A percentile compares a stretch with the other conserved stretches of the same genome.
These are phyloP conservation scores for Phytophthora meadii DNA, from an alignment of 352 stramenopile genomes.

Conservation along the genomic window DNA sequence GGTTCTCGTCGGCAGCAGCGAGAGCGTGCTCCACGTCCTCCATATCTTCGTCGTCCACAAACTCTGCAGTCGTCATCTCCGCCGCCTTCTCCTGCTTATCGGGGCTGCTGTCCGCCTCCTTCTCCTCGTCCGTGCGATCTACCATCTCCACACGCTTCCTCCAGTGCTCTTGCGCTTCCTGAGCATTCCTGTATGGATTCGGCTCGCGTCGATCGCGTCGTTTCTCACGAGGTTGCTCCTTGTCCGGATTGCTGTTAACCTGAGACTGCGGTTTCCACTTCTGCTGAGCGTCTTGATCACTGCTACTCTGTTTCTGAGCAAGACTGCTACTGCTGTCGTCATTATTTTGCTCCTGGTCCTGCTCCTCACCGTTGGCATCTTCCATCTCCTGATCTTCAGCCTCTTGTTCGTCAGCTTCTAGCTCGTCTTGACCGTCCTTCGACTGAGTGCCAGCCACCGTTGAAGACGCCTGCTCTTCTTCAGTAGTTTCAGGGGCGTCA, in stretches of 20 bases:
- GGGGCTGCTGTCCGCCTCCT: conserved; percentile 40
- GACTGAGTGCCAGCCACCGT: conserved; percentile 79
- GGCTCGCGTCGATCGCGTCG: conserved; percentile 86
- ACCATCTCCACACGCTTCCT: conserved; percentile 95
- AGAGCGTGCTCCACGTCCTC: conserved; percentile 72
- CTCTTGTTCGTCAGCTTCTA: conserved; percentile 66
- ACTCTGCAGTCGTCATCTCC: conserved; percentile 68
- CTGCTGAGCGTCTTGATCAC: conserved; percentile 62
- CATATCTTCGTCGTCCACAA: conserved; percentile 71
- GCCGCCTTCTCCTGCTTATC: conserved; percentile 41
- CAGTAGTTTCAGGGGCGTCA: conserved; percentile 40
- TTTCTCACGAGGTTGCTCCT: conserved; percentile 70
- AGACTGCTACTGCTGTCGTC: conserved; percentile 68
- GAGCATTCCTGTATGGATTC: conserved; percentile 96
- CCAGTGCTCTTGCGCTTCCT: conserved; percentile 97
- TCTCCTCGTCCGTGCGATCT: conserved; percentile 58
- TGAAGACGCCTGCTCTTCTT: conserved; percentile 66
- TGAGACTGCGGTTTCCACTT: conserved; percentile 67
- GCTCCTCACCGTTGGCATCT: conserved; percentile 52
- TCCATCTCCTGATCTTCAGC: conserved; percentile 55
- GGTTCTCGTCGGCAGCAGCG: conserved; percentile 71
- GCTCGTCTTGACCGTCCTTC: conserved; percentile 82
- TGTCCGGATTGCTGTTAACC: conserved; percentile 44
- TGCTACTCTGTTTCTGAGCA: conserved; percentile 56
- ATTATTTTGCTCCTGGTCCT: conserved; percentile 56